phyloP scores from a whole-genome alignment of 2,329 filamentous ascomycete species.

The Cryphonectria carpinicola region DNA sequence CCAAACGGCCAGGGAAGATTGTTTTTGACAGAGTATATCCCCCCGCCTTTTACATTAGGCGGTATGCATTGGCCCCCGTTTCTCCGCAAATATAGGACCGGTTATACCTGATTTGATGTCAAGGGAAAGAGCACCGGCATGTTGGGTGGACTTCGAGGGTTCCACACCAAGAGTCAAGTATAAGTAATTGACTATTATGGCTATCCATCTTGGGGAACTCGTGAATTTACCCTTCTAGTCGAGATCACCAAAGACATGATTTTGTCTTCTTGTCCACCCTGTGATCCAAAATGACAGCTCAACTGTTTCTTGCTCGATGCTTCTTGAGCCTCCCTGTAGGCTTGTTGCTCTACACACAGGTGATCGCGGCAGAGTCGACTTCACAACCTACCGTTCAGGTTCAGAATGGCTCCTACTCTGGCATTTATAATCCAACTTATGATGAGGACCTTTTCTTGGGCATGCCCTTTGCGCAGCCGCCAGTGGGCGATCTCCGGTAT shows the following conservation, averaged over 20 bases:
- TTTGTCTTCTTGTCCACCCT: neutral
- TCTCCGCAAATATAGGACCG: neutral
- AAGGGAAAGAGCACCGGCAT: neutral
- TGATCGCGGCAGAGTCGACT: neutral
- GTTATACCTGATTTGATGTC: neutral
- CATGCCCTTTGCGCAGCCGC: conserved; percentile 57
- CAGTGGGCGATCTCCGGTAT: conserved; percentile 43
- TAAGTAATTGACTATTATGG: neutral
- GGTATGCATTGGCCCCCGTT: neutral
- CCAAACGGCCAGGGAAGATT: neutral
- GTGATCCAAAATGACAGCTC: neutral
- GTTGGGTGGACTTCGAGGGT: neutral
- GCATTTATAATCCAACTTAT: conserved; percentile 38
- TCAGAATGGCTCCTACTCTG: conserved; percentile 43
- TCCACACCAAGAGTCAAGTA: neutral
- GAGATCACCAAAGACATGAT: neutral
- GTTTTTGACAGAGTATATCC: neutral
- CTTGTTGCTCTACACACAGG: neutral
- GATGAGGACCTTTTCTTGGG: conserved; percentile 57
- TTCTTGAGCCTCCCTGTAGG: neutral
- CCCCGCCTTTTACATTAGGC: neutral
- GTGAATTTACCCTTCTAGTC: neutral
- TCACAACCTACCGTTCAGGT: conserved; percentile 14
- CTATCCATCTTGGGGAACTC: neutral
- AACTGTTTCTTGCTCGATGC: neutral